Base-by-base conservation (phyloP, 805 yeast species). In the Komagataella pastoris region DNA sequence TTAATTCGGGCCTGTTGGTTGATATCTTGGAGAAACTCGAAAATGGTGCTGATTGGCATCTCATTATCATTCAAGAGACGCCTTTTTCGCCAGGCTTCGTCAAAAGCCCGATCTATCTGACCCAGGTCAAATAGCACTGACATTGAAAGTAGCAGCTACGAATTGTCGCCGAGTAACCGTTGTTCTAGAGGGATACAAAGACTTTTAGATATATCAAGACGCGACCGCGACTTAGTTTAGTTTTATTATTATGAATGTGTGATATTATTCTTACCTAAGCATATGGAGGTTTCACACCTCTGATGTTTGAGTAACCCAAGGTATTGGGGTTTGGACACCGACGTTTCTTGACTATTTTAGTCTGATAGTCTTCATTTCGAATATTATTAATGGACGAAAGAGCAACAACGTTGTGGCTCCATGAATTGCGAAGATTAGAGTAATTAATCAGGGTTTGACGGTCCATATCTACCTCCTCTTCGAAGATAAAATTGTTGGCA, bases 261-360 rank as follows among this genome's bases (percentile, higher is more conserved):
- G 14, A 10, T 30, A 12, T 30, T 10, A 30, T 10, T 21, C 10
- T 30, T 30, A 30, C 40, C 23, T 24, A 47, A 24, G 63, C 57
- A 56, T 74, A 77, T 1, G 77, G 73, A 7, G 81, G 78, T 54
- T 66, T 73, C 44, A 66, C 63, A 7, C 72, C 70, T 51, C 65
- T 63, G 17, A 76, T 69, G 55, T 75, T 76, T 1, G 74, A 66
- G 55, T 72, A 63, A 0, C 74, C 76, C 10, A 73, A 47, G 49
- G 71, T 67, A 56, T 77, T 77, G 7, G 79, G 73, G 59, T 75
- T 77, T 2, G 80, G 77, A 48, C 59, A 63, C 54, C 74, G 66
- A 55, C 67, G 70, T 18, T 73, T 71, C 7, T 71, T 70, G 19
- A 71, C 68, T 6, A 71, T 63, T 56, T 74, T 77, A 19, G 66